A percentile compares a stretch with the other conserved stretches of the same genome.
These are phyloP conservation scores for Taphrina sp. DNA, from an alignment of 1,139 yeast genomes.

Conservation along the genomic window DNA sequence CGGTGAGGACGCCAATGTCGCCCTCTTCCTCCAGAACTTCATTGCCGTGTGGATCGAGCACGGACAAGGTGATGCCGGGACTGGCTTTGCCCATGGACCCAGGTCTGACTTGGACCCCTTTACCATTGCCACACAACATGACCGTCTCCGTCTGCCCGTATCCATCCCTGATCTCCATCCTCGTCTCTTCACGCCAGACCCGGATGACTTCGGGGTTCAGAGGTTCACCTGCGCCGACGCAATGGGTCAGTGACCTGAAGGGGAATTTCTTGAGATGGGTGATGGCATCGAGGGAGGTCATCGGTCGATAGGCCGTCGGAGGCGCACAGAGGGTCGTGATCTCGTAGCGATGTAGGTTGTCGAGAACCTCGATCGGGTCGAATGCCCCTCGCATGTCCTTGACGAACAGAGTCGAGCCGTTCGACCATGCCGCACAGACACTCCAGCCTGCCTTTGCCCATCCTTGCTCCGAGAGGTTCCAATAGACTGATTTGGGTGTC, in stretches of 20 bases:
- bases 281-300: not conserved
- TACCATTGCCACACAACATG: not conserved
- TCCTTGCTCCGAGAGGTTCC: slow-evolving; percentile 1
- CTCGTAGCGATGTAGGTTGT: not conserved
- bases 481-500: not conserved
- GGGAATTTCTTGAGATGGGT: not conserved
- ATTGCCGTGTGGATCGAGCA: not conserved
- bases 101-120: not conserved
- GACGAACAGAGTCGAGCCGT: not conserved
- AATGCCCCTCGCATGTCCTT: not conserved
- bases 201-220: not conserved
- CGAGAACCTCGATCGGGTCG: not conserved
- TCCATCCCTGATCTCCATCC: not conserved
- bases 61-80: not conserved
- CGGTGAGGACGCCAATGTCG: not conserved
- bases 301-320: slow-evolving; percentile 2
- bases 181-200: not conserved
- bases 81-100: slow-evolving; percentile 1
- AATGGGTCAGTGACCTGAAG: not conserved
- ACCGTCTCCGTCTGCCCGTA: slow-evolving; percentile 3
- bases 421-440: not conserved
- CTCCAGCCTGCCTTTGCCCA: slow-evolving; percentile 3
- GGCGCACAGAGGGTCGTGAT: not conserved
- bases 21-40: not conserved
- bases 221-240: not conserved